These are phyloP conservation scores for Batrachochytrium dendrobatidis DNA, from an alignment of 371 early-diverging fungal genomes.

Conservation along the genomic window DNA sequence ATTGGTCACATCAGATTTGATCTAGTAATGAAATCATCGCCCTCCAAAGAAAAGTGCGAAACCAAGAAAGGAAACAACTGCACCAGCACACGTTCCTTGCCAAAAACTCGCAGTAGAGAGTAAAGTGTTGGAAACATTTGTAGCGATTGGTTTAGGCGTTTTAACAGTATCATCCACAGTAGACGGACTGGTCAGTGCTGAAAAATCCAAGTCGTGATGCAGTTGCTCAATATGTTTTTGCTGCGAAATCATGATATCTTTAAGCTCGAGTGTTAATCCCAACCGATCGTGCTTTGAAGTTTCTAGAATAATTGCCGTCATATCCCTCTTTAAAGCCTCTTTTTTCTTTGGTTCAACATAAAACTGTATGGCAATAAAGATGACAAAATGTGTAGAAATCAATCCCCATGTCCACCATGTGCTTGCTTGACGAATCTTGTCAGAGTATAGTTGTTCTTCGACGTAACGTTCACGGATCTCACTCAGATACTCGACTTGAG, in stretches of 20 bases:
- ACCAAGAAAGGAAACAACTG: neutral
- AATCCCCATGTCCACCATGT: slow-evolving; percentile 51
- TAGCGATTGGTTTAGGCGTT: too few species aligned
- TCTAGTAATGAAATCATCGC: too few species aligned
- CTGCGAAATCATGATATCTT: too few species aligned
- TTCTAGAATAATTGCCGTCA: neutral
- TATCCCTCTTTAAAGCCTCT: neutral
- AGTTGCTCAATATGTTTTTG: too few species aligned
- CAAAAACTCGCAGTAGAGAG: neutral
- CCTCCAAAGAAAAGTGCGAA: neutral
- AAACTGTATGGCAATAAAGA: slow-evolving; percentile 30
- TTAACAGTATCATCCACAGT: too few species aligned
- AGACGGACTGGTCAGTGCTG: too few species aligned
- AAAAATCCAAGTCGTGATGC: neutral
- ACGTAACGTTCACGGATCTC: slow-evolving; percentile 43
- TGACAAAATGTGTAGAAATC: slow-evolving; percentile 29
- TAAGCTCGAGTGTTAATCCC: too few species aligned
- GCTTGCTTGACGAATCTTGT: slow-evolving; percentile 85
- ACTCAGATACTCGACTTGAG: slow-evolving; percentile 31
- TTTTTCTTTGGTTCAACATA: slow-evolving; percentile 31
- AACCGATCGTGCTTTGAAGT: slow-evolving; percentile 8
- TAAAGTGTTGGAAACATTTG: too few species aligned
- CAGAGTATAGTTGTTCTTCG: slow-evolving; percentile 93
- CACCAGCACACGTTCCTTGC: neutral
- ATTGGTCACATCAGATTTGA: too few species aligned